Percentiles rank a stretch among this genome's conserved stretches.
Conservation (phyloP, 371 early-diverging fungal species). For the Apophysomyces ossiformis region DNA sequence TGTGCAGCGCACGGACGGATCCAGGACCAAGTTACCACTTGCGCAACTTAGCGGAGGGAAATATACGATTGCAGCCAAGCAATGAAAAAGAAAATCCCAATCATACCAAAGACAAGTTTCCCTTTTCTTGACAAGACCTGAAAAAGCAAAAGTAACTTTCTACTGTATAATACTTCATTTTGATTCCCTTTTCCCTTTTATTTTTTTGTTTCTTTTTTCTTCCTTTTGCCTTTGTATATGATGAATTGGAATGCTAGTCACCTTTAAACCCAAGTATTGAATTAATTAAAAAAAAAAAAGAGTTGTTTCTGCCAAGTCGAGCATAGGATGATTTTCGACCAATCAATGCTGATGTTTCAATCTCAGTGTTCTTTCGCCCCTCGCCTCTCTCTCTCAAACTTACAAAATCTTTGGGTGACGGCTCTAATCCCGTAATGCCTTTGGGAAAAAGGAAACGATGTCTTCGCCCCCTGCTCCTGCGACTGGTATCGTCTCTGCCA, state of each 20-base stretch:
- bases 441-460: constrained; percentile 13
- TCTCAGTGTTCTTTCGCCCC: too few relatives aligned
- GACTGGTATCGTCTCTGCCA: constrained; percentile 34
- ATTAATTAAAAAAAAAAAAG: too few relatives aligned
- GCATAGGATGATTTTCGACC: too few relatives aligned
- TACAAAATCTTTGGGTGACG: too few relatives aligned
- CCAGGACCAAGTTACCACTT: constrained; percentile 32
- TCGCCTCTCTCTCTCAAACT: too few relatives aligned
- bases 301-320: too few relatives aligned
- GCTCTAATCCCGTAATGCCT: neutral
- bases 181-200: neutral
- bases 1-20: constrained; percentile 37
- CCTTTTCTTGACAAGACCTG: neutral
- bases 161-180: neutral
- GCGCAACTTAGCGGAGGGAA: constrained; percentile 26
- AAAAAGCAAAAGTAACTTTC: neutral
- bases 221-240: too few relatives aligned
- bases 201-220: too few relatives aligned
- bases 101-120: neutral
- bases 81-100: neutral
- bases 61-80: constrained; percentile 32
- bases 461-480: constrained; percentile 27
- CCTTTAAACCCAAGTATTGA: too few relatives aligned
- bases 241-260: too few relatives aligned
- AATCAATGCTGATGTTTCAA: too few relatives aligned